Percentiles rank a stretch among this genome's conserved stretches.
Evolutionary conservation across 2,329 filamentous ascomycete species (phyloP).

Genomic region (Fusarium torulosum): DNA sequence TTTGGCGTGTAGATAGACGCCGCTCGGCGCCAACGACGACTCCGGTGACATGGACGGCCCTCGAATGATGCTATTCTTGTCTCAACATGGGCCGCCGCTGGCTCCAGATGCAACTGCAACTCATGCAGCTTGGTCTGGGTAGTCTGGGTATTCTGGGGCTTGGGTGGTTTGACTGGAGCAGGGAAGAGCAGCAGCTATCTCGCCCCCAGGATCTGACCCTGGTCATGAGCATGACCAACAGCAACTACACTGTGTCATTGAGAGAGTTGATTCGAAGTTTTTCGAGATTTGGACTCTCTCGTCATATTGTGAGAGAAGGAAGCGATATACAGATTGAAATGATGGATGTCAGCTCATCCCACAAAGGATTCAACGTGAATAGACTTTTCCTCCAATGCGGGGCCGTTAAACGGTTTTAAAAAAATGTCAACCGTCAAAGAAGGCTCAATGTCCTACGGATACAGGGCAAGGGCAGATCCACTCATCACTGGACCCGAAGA

Average conservation of each 20-base stretch:
- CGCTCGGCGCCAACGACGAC: constrained; percentile 21
- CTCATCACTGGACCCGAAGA: constrained; percentile 12
- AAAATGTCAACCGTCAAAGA: constrained; percentile 4
- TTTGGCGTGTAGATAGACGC: constrained; percentile 41
- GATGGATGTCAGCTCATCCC: constrained; percentile 33
- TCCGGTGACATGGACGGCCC: constrained; percentile 12
- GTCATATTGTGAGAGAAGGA: constrained; percentile 10
- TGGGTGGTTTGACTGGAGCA: constrained; percentile 26
- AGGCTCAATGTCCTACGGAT: background rate
- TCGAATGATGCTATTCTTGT: constrained; percentile 41
- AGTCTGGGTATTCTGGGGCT: constrained; percentile 27
- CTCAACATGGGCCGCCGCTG: constrained; percentile 29
- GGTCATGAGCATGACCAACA: constrained; percentile 24
- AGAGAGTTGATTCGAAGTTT: constrained; percentile 33
- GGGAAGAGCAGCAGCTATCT: constrained; percentile 18
- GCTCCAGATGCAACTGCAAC: constrained; percentile 28
- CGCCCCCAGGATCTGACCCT: constrained; percentile 33
- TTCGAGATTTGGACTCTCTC: constrained; percentile 1
- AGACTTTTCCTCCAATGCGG: constrained; percentile 25
- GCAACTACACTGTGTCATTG: constrained; percentile 17
- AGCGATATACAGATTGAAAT: constrained; percentile 16
- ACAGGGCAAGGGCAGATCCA: constrained; percentile 9
- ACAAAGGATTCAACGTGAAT: constrained; percentile 19
- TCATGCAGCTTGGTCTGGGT: constrained; percentile 31
- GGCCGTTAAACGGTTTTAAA: constrained; percentile 14